Conservation (phyloP, 2,329 filamentous ascomycete genomes). For the Alternaria sp. region DNA sequence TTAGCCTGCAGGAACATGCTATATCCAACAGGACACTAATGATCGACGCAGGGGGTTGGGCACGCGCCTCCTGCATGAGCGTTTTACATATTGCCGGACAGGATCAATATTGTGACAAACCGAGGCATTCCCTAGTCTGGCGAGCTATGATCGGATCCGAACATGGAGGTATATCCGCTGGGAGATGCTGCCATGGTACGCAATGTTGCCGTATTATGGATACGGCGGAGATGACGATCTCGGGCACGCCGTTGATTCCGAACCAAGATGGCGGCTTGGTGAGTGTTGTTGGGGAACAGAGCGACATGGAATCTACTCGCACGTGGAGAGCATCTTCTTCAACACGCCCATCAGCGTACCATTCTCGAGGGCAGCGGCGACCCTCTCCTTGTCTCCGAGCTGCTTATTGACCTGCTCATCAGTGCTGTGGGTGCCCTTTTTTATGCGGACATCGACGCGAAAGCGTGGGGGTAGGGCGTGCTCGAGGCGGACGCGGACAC, state of each 20-base stretch:
- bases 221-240: background rate
- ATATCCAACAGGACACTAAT: constrained; percentile 2
- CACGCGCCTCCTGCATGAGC: background rate
- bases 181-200: background rate
- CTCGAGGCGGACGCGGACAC: constrained; percentile 89
- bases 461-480: constrained; percentile 91
- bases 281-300: too few species aligned
- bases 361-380: constrained; percentile 94
- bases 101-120: constrained; percentile 2
- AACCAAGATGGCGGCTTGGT: background rate
- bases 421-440: constrained; percentile 94
- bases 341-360: constrained; percentile 87
- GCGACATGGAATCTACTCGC: constrained; percentile 59
- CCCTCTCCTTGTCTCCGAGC: constrained; percentile 93
- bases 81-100: constrained; percentile 5
- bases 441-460: constrained; percentile 90
- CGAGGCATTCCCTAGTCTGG: background rate
- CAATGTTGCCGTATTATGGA: background rate
- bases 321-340: constrained; percentile 92
- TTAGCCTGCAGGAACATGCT: background rate
- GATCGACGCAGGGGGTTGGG: constrained; percentile 7
- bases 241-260: background rate
- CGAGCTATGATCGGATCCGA: background rate
- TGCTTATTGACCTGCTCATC: constrained; percentile 98
- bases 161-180: background rate